Evolutionary conservation across 164 flowering plant genomes (phyloP).

Genomic region (Sedum album): DNA sequence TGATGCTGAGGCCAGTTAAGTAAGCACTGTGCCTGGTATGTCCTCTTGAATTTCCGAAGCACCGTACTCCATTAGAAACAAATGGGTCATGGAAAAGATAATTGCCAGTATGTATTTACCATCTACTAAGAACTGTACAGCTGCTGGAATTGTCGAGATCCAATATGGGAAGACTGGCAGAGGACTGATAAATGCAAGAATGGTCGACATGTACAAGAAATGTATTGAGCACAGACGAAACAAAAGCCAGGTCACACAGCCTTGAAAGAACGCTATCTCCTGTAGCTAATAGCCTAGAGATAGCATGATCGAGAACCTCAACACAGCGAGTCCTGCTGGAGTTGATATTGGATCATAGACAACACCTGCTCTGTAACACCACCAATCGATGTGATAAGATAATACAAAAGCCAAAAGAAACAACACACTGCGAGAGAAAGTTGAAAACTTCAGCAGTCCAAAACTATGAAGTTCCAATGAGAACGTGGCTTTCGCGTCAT

Average conservation of each 20-base stretch:
- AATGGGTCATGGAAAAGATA: constrained; percentile 46
- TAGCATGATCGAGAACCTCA: constrained; percentile 75
- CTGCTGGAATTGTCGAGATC: constrained; percentile 78
- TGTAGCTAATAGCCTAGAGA: constrained; percentile 79
- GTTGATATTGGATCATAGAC: no score
- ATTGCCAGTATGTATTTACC: constrained; percentile 57
- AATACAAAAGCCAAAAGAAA: no score
- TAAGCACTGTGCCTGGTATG: constrained; percentile 73
- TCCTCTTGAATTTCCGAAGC: constrained; percentile 75
- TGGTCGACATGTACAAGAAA: constrained; percentile 75
- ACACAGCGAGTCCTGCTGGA: constrained; percentile 47
- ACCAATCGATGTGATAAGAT: no score
- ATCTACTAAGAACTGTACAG: constrained; percentile 59
- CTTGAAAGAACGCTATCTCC: constrained; percentile 84
- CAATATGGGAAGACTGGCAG: constrained; percentile 73
- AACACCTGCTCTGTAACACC: no score
- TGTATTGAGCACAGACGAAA: constrained; percentile 74
- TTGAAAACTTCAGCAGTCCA: no score
- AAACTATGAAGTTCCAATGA: no score
- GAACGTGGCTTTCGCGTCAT: no score
- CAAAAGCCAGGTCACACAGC: constrained; percentile 88
- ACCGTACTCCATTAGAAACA: constrained; percentile 71
- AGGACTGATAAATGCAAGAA: constrained; percentile 71
- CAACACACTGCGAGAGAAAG: no score
- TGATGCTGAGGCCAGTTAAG: constrained; percentile 88